A percentile compares a stretch with the other conserved stretches of the same genome.
phyloP scores from a whole-genome alignment of 306 rosid species.

The Heteromeles arbutifolia region DNA sequence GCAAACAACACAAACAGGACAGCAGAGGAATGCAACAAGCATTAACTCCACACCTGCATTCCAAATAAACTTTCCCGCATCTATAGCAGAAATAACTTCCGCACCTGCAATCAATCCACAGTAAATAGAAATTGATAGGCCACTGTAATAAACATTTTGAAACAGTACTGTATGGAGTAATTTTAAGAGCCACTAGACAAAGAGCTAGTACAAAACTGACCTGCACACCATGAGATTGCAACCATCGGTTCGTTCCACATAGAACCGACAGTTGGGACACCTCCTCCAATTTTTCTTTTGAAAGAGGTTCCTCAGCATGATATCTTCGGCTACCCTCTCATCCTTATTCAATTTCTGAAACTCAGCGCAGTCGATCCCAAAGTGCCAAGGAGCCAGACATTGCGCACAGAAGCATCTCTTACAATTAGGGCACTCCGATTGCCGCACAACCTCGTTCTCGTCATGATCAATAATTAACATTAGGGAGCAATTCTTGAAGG shows the following conservation, averaged over 20 bases:
- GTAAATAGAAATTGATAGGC: too few relatives aligned
- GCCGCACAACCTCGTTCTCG: conserved; percentile 19
- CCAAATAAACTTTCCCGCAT: too few relatives aligned
- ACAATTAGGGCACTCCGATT: conserved; percentile 48
- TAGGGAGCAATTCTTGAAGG: conserved; percentile 45
- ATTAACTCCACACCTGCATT: too few relatives aligned
- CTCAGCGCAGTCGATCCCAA: conserved; percentile 27
- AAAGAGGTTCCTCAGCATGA: conserved; percentile 38
- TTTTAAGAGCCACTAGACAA: too few relatives aligned
- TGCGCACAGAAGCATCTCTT: conserved; percentile 52
- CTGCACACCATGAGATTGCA: conserved; percentile 54
- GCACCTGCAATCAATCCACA: too few relatives aligned
- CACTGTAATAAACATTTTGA: too few relatives aligned
- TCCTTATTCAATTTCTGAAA: conserved; percentile 22
- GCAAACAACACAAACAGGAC: too few relatives aligned
- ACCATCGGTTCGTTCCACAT: conserved; percentile 38
- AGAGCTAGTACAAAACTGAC: conserved; percentile 1
- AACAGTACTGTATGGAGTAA: too few relatives aligned
- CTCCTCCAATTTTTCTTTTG: conserved; percentile 38
- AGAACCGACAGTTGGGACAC: conserved; percentile 40
- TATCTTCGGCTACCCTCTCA: conserved; percentile 36
- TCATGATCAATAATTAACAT: conserved; percentile 33
- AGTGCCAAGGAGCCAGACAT: conserved; percentile 56
- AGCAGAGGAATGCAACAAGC: too few relatives aligned
- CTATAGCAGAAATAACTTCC: too few relatives aligned